Conservation (phyloP, 768 basidiomycete genomes). For the Tubosaeta brunneosetosa region DNA sequence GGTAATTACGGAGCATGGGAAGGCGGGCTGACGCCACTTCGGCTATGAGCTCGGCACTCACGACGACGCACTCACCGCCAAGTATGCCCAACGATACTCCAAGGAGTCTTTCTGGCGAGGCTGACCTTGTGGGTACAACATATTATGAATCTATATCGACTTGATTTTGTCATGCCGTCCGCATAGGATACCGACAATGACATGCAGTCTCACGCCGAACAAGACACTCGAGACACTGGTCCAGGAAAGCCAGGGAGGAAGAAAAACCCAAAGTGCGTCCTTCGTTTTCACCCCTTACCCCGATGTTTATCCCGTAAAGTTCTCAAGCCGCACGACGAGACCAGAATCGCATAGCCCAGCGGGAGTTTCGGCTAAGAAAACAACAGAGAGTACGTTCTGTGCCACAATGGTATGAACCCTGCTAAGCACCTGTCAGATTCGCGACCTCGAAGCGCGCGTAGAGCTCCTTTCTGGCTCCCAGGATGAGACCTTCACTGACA, state of each 20-base stretch:
- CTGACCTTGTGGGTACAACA: slow-evolving; percentile 40
- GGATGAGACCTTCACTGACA: slow-evolving; percentile 81
- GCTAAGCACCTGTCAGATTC: slow-evolving; percentile 53
- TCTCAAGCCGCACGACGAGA: slow-evolving; percentile 85
- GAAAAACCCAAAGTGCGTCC: slow-evolving; percentile 81
- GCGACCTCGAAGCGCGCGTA: slow-evolving; percentile 92
- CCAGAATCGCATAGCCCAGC: slow-evolving; percentile 89
- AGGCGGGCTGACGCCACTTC: neutral
- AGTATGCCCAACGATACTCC: slow-evolving; percentile 47
- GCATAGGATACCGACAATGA: slow-evolving; percentile 69
- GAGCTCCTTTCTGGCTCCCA: slow-evolving; percentile 90
- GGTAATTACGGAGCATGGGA: neutral
- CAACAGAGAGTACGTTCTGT: slow-evolving; percentile 65
- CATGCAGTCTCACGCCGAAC: slow-evolving; percentile 44
- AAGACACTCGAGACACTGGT: slow-evolving; percentile 16
- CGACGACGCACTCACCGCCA: neutral
- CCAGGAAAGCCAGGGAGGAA: slow-evolving; percentile 59
- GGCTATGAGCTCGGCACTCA: neutral
- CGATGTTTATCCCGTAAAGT: slow-evolving; percentile 37
- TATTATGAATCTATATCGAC: slow-evolving; percentile 10
- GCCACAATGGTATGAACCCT: neutral
- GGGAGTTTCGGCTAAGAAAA: slow-evolving; percentile 88
- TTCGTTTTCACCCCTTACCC: slow-evolving; percentile 4
- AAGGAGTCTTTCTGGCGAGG: slow-evolving; percentile 61
- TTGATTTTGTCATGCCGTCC: slow-evolving; percentile 8